Evolutionary conservation across 2,329 filamentous ascomycete genomes (phyloP), one percentile per base, ranked within the genome.

Genomic region (Drechslerella stenobrocha): DNA sequence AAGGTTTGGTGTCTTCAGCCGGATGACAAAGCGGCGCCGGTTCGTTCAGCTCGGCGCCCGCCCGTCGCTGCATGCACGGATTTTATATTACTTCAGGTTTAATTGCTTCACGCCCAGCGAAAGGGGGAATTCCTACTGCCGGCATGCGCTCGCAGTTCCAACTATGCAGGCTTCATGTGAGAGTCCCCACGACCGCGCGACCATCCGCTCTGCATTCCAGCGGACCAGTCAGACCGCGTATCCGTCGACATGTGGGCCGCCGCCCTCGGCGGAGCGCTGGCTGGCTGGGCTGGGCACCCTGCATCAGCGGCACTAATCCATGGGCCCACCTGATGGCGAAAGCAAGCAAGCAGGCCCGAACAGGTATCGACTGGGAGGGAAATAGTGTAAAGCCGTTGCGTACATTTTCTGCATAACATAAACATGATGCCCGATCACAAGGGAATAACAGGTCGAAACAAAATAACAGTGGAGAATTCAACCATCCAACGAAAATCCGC

Each of bases 201-300:
- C n/a, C n/a, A 47, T 42, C 23, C 13, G 20, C 3, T 34, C 23
- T 30, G 30, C 34, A n/a, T n/a, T n/a, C 26, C 47, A 9, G 24
- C 34, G 18, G 28, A 13, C 53, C 61, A 59, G 53, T 66, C n/a
- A 66, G 34, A 66, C 15, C 47, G 42, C 53, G 23, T 26, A 53
- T 66, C 50, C 44, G 9, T 59, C 53, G 44, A 52, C 61, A 66
- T 66, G 61, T 66, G 61, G n/a, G n/a, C n/a, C 32, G 13, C 37
- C 24, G 26, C 42, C 44, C 42, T 20, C 57, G 52, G 28, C 60
- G 45, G 45, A 44, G 50, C 53, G 53, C 50, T 55, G 58, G 44
- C 51, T 44, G n/a, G n/a, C n/a, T n/a, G n/a, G n/a, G n/a, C n/a
- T 34, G 15, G 24, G 22, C 22, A 15, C 32, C 45, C 59, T 52